Conservation (phyloP, 2,329 filamentous ascomycete species). For the Mycosphaerella arachidis region DNA sequence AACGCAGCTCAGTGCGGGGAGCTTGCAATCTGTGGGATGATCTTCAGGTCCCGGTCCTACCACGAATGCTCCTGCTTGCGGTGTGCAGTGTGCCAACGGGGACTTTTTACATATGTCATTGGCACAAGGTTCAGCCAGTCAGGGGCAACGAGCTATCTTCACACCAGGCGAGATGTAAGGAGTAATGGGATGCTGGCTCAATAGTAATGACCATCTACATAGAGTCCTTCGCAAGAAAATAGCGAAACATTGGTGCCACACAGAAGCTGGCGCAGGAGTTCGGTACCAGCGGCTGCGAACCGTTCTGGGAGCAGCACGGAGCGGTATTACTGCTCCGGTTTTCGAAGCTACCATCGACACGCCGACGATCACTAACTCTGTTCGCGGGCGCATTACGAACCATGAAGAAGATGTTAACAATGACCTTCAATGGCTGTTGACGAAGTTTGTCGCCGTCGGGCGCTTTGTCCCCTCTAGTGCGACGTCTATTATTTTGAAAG, state of each 20-base stretch:
- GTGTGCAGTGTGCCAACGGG: neutral
- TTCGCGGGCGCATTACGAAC: too few species aligned
- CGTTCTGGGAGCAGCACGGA: neutral
- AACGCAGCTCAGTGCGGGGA: neutral
- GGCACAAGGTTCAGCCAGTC: neutral
- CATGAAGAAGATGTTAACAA: too few species aligned
- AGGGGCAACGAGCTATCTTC: neutral
- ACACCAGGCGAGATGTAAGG: neutral
- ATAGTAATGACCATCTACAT: neutral
- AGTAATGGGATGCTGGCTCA: neutral
- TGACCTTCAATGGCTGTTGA: too few species aligned
- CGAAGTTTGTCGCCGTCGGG: too few species aligned
- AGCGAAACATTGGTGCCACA: neutral
- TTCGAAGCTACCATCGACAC: constrained; percentile 1
- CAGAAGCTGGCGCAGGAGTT: neutral
- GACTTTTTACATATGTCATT: neutral
- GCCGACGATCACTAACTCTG: neutral
- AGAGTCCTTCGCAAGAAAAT: neutral
- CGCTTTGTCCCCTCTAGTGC: too few species aligned
- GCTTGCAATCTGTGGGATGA: neutral
- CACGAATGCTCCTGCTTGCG: neutral
- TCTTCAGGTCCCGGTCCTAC: neutral
- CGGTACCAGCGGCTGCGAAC: constrained; percentile 3
- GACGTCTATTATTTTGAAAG: too few species aligned
- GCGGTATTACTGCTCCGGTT: neutral